phyloP scores from a whole-genome alignment of 331 rosid genomes.

The Dryas integrifolia region DNA sequence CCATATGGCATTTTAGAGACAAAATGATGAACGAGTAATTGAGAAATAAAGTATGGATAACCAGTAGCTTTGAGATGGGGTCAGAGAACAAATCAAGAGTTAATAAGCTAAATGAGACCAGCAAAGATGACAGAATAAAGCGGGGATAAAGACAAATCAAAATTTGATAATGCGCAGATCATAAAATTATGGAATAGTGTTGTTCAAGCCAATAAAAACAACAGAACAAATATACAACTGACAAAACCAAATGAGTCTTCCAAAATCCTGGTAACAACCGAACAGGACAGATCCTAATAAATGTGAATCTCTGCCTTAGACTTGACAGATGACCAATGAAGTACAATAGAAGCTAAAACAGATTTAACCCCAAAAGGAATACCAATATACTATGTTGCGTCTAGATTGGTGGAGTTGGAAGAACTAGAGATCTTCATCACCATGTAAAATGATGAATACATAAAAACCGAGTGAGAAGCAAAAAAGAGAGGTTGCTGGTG shows the following conservation, averaged over 20 bases:
- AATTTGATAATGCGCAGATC: too few relatives aligned
- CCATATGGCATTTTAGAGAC: too few relatives aligned
- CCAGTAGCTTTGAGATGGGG: neutral
- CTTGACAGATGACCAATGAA: neutral
- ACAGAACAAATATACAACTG: too few relatives aligned
- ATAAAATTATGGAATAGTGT: too few relatives aligned
- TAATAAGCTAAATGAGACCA: too few relatives aligned
- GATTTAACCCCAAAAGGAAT: neutral
- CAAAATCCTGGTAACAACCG: neutral
- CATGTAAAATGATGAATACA: neutral
- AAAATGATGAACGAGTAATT: neutral
- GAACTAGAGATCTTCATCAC: neutral
- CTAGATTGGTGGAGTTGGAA: neutral
- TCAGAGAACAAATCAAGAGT: neutral
- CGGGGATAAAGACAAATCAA: too few relatives aligned
- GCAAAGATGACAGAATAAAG: too few relatives aligned
- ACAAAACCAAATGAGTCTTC: neutral
- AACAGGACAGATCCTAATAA: neutral
- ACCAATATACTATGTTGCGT: neutral
- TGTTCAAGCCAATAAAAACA: too few relatives aligned
- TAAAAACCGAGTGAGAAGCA: neutral
- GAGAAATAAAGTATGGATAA: neutral
- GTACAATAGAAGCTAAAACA: neutral
- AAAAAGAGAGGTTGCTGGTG: neutral
- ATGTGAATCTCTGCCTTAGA: neutral